A percentile compares a stretch with the other conserved stretches of the same genome.
phyloP scores from a whole-genome alignment of 352 stramenopile genomes.

The Pythium insidiosum region DNA sequence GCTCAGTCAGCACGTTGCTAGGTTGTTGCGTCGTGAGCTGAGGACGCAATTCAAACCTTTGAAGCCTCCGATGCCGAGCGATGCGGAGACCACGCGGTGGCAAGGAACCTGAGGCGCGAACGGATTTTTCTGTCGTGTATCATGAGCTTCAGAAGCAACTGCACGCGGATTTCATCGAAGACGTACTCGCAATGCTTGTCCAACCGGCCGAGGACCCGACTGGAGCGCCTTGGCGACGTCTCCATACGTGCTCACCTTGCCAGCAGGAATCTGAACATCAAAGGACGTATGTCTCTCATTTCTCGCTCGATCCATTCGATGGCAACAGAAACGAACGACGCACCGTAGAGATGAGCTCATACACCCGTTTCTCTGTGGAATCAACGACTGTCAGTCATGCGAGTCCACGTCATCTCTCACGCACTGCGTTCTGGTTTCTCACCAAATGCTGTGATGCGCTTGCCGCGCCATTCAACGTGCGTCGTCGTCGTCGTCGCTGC shows the following conservation, averaged over 20 bases:
- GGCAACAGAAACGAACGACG: neutral
- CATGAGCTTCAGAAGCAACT: too few species aligned
- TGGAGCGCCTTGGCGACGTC: constrained; percentile 46
- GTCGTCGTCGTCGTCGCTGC: constrained; percentile 11
- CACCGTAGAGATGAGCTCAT: constrained; percentile 74
- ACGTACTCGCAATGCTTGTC: constrained; percentile 66
- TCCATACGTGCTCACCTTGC: constrained; percentile 79
- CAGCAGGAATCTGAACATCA: constrained; percentile 59
- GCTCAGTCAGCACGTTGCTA: too few species aligned
- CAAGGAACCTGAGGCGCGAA: constrained; percentile 74
- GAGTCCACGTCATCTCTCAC: neutral
- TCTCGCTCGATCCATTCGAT: neutral
- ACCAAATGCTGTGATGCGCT: constrained; percentile 70
- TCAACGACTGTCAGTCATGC: neutral
- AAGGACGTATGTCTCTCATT: too few species aligned
- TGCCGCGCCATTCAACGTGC: constrained; percentile 61
- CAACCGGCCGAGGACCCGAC: constrained; percentile 64
- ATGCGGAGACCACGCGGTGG: constrained; percentile 65
- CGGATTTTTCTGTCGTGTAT: constrained; percentile 79
- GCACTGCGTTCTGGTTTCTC: neutral
- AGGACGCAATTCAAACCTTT: too few species aligned
- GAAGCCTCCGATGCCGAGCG: constrained; percentile 67
- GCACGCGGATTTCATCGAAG: too few species aligned
- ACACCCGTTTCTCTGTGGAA: constrained; percentile 53
- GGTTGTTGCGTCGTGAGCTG: too few species aligned